phyloP scores from a whole-genome alignment of 1,284 basidiomycete genomes.

The Microstroma glucosiphilum region DNA sequence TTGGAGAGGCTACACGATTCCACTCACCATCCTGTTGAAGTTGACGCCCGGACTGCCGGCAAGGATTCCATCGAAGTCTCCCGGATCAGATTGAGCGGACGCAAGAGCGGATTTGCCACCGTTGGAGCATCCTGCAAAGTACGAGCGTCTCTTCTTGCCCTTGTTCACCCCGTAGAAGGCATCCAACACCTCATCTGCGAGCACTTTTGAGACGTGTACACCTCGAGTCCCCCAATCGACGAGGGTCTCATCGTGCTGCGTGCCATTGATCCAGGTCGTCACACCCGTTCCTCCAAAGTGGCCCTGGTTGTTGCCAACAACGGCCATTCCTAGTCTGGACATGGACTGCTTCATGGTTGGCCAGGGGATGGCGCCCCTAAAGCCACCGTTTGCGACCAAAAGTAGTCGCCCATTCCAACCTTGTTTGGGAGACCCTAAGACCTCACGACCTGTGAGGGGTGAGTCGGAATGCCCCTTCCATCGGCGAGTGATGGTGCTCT shows the following conservation, averaged over 20 bases:
- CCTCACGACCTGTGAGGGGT: conserved; percentile 11
- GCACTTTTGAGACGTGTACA: conserved; percentile 13
- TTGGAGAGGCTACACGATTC: background rate
- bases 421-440: conserved; percentile 8
- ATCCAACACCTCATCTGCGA: conserved; percentile 16
- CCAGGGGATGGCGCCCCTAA: conserved; percentile 17
- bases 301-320: conserved; percentile 17
- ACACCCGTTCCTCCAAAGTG: conserved; percentile 14
- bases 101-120: conserved; percentile 44
- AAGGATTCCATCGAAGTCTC: conserved; percentile 49
- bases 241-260: conserved; percentile 17
- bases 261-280: conserved; percentile 18
- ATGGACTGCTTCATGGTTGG: conserved; percentile 15
- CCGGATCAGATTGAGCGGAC: conserved; percentile 28
- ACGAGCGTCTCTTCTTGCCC: conserved; percentile 6
- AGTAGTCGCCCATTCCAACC: conserved; percentile 24
- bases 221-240: conserved; percentile 13
- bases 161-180: conserved; percentile 17
- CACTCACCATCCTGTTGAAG: conserved; percentile 27
- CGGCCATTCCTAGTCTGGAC: conserved; percentile 17
- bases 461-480: no score
- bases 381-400: conserved; percentile 19
- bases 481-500: no score
- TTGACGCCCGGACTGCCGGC: conserved; percentile 45
- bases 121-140: conserved; percentile 39